phyloP scores from a whole-genome alignment of 768 basidiomycete species.

The Tricholoma hemisulphureum region DNA sequence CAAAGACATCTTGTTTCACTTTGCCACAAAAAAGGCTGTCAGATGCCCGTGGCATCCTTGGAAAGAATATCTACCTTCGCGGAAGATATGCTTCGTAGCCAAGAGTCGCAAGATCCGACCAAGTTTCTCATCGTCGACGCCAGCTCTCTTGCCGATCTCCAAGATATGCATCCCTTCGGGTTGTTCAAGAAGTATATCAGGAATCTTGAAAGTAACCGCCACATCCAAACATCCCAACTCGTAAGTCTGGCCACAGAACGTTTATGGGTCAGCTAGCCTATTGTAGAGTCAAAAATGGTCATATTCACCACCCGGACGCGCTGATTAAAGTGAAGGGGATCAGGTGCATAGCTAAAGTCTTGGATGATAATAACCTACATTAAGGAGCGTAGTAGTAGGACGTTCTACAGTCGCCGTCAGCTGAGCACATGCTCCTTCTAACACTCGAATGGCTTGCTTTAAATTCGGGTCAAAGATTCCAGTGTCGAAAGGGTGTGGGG shows the following conservation, averaged over 20 bases:
- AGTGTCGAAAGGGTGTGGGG: slow-evolving; percentile 22
- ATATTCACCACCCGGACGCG: neutral
- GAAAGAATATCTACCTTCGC: slow-evolving; percentile 20
- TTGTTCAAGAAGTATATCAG: slow-evolving; percentile 36
- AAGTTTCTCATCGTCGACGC: slow-evolving; percentile 36
- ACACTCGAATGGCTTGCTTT: slow-evolving; percentile 23
- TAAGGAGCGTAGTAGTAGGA: slow-evolving; percentile 23
- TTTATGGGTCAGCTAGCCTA: too few species aligned
- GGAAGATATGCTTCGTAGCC: slow-evolving; percentile 39
- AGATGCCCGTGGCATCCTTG: slow-evolving; percentile 14
- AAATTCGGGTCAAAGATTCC: slow-evolving; percentile 12
- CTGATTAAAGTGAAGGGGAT: neutral
- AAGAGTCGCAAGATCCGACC: slow-evolving; percentile 39
- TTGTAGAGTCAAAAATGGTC: too few species aligned
- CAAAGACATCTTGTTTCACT: slow-evolving; percentile 37
- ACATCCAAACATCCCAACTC: slow-evolving; percentile 36
- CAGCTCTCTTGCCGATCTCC: slow-evolving; percentile 29
- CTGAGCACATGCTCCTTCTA: slow-evolving; percentile 29
- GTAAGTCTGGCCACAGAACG: slow-evolving; percentile 17
- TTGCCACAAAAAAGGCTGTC: neutral
- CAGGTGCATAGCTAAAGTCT: neutral
- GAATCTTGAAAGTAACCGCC: slow-evolving; percentile 33
- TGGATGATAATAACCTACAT: slow-evolving; percentile 14
- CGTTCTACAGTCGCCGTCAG: slow-evolving; percentile 22
- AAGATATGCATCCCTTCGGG: slow-evolving; percentile 36